Conservation (phyloP, 768 basidiomycete species). For the Mycena pura region DNA sequence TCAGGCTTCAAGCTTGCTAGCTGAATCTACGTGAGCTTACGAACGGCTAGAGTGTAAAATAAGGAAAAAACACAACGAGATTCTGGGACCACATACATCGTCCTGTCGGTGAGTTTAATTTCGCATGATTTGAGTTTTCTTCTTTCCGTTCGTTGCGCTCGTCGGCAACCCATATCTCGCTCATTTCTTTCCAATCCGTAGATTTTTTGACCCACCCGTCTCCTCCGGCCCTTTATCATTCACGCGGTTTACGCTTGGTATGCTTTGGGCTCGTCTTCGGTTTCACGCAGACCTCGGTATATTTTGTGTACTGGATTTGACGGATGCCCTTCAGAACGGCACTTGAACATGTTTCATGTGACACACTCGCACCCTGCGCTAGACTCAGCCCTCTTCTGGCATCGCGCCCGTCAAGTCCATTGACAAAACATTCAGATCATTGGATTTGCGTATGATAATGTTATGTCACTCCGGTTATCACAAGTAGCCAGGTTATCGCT, state of each 20-base stretch:
- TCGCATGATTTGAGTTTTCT: no score
- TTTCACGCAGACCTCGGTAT: background rate
- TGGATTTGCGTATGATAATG: background rate
- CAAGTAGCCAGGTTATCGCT: background rate
- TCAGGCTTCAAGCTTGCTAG: no score
- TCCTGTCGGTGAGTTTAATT: no score
- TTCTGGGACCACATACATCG: no score
- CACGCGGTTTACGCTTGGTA: background rate
- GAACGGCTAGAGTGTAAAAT: no score
- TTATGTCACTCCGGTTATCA: background rate
- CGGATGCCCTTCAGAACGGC: background rate
- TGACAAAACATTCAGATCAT: slow-evolving; percentile 1
- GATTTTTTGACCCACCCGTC: no score
- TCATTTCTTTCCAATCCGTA: no score
- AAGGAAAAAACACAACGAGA: no score
- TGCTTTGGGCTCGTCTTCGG: background rate
- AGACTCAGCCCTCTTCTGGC: background rate
- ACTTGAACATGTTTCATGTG: background rate
- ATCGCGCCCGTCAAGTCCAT: background rate
- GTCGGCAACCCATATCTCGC: no score
- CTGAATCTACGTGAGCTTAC: no score
- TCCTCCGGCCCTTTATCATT: no score
- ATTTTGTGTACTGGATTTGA: background rate
- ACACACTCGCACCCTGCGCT: background rate
- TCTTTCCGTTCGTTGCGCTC: no score